These are phyloP conservation scores for Vitis hybrid DNA, from an alignment of 177 flowering plant genomes.

Conservation along the genomic window DNA sequence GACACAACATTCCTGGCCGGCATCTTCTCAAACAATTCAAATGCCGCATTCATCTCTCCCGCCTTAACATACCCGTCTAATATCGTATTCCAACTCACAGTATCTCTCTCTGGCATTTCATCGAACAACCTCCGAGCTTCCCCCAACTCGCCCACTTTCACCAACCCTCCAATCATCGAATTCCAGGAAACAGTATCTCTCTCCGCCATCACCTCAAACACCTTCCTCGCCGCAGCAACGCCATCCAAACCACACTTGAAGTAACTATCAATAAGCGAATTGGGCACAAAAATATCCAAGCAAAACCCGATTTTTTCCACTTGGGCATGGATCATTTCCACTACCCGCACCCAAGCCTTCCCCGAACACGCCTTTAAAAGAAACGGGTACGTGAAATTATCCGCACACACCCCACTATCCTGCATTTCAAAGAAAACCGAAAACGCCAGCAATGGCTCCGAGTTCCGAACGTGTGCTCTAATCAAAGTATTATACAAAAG, in stretches of 20 bases:
- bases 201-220: conserved; percentile 55
- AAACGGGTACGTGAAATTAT: conserved; percentile 71
- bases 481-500: conserved; percentile 67
- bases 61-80: conserved; percentile 74
- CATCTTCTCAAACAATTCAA: conserved; percentile 66
- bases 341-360: conserved; percentile 22
- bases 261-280: conserved; percentile 67
- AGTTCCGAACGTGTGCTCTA: conserved; percentile 49
- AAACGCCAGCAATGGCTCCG: conserved; percentile 45
- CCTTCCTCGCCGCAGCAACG: conserved; percentile 39
- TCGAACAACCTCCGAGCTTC: conserved; percentile 68
- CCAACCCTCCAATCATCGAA: conserved; percentile 62
- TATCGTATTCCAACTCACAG: conserved; percentile 78
- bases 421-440: conserved; percentile 54
- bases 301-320: conserved; percentile 62
- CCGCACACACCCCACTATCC: conserved; percentile 41
- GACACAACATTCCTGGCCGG: conserved; percentile 76
- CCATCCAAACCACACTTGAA: conserved; percentile 55
- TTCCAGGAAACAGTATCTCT: conserved; percentile 81
- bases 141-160: conserved; percentile 41
- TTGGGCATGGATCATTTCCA: conserved; percentile 63
- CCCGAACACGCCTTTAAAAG: conserved; percentile 65
- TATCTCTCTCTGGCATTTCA: conserved; percentile 79
- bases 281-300: conserved; percentile 66
- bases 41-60: conserved; percentile 62